Evolutionary conservation across 1,284 basidiomycete genomes (phyloP), one percentile per base, ranked within the genome.

Genomic region (Cutaneotrichosporon dermatis): DNA sequence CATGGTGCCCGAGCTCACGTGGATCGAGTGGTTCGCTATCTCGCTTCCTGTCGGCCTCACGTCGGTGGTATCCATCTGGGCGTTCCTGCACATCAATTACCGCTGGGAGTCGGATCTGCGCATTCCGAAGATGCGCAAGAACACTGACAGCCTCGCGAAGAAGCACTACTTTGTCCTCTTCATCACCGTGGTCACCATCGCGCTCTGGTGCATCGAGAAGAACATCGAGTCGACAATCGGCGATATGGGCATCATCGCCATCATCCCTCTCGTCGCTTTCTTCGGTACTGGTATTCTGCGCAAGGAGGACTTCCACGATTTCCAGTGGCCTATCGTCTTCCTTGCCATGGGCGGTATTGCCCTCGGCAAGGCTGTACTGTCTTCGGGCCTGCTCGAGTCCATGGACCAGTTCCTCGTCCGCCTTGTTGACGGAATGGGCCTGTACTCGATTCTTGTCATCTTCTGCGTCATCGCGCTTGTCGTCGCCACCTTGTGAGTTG

Each of bases 281-380:
- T 99, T 99, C 77, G 90, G 90, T 2, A 92, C 93, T 0, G 92
- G 92, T 3, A 87, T 98, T 10, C 80, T 99, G 57, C 92, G 92
- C 70, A 98, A 98, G 86, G 90, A 93, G 68, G 92, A 96, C 78
- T 96, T 96, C 77, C 92, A 94, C 72, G 88, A 89, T 69, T 94
- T 94, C 79, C 83, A 89, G 62, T 96, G 92, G 92, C 88, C 88
- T 0, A 93, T 96, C 63, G 92, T 95, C 49, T 80, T 92, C 79
- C 82, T 94, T 55, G 92, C 92, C n/a, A 99, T 99, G 95, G 95
- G 96, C 15, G 95, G 96, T 40, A 95, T 98, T 55, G 92, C 93
- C 0, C 84, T 98, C 4, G 96, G 95, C 51, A 92, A 97, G 73
- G 94, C 92, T 2, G 95, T 99, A 3, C 84, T 87, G 15, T 88